These are phyloP conservation scores for Chloromonas sp. DNA, from an alignment of 163 green algal species.

Conservation along the genomic window DNA sequence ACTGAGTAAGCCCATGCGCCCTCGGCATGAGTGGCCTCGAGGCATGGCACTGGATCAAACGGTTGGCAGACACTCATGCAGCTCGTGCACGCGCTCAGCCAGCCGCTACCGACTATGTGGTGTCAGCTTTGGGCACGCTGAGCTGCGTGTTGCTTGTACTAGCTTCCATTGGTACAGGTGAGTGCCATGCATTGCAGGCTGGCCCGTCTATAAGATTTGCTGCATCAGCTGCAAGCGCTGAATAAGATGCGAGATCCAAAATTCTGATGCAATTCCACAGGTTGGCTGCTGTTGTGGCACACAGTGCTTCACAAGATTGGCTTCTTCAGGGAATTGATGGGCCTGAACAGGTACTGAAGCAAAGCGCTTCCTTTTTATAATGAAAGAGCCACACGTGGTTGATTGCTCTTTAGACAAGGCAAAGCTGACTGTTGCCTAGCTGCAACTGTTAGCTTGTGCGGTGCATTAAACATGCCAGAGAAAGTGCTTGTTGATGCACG, in stretches of 20 bases:
- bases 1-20: too few species aligned
- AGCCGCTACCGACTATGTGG: too few species aligned
- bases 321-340: constrained; percentile 25
- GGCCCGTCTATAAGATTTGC: not conserved
- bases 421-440: too few species aligned
- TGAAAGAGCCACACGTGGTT: not conserved
- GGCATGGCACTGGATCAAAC: too few species aligned
- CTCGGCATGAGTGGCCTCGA: too few species aligned
- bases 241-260: not conserved
- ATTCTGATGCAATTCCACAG: constrained; percentile 2
- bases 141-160: not conserved
- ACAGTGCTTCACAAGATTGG: constrained; percentile 21
- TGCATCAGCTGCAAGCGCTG: not conserved
- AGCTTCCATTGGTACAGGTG: not conserved
- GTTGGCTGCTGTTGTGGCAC: constrained; percentile 24
- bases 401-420: too few species aligned
- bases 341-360: constrained; percentile 18
- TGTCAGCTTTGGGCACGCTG: too few species aligned
- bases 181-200: not conserved
- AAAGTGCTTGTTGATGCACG: not conserved
- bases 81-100: too few species aligned
- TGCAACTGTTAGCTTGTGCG: too few species aligned
- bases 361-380: not conserved
- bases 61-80: too few species aligned
- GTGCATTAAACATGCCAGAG: not conserved